phyloP scores from a whole-genome alignment of 768 basidiomycete genomes.

The Cystobasidium tubakii region DNA sequence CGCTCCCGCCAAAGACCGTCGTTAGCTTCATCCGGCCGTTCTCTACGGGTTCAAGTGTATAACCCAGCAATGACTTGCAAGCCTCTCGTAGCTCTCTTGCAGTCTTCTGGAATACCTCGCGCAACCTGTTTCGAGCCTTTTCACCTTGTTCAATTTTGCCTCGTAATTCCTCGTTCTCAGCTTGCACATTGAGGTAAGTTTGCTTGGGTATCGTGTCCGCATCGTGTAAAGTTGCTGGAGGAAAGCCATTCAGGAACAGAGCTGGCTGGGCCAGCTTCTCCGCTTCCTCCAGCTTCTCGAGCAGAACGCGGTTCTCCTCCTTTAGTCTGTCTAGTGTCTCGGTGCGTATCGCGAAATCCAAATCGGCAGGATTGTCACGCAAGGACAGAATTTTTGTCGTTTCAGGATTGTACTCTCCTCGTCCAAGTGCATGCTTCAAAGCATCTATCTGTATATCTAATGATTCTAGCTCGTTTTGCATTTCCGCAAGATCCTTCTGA shows the following conservation, averaged over 20 bases:
- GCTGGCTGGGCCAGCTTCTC: constrained; percentile 36
- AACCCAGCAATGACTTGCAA: constrained; percentile 78
- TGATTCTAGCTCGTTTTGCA: constrained; percentile 36
- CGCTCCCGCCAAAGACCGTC: constrained; percentile 67
- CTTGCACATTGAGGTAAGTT: constrained; percentile 57
- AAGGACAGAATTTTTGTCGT: constrained; percentile 45
- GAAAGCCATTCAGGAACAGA: constrained; percentile 4
- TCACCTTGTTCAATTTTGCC: constrained; percentile 67
- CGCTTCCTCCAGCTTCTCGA: constrained; percentile 56
- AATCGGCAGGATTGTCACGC: constrained; percentile 70
- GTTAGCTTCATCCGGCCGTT: constrained; percentile 86
- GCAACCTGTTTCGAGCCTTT: constrained; percentile 72
- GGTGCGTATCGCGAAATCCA: constrained; percentile 70
- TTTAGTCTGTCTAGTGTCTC: constrained; percentile 69
- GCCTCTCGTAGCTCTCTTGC: constrained; percentile 86
- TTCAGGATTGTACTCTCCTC: constrained; percentile 43
- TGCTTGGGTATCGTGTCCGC: constrained; percentile 22
- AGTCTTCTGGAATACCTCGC: constrained; percentile 75
- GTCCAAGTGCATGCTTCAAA: constrained; percentile 43
- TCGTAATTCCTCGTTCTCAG: constrained; percentile 66
- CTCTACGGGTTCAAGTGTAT: constrained; percentile 83
- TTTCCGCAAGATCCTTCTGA: constrained; percentile 21
- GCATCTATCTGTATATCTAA: constrained; percentile 42
- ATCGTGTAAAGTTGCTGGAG: constrained; percentile 11
- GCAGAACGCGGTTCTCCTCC: constrained; percentile 74